Base-by-base conservation (phyloP, 2,329 filamentous ascomycete genomes). In the Metarhizium robertsii region DNA sequence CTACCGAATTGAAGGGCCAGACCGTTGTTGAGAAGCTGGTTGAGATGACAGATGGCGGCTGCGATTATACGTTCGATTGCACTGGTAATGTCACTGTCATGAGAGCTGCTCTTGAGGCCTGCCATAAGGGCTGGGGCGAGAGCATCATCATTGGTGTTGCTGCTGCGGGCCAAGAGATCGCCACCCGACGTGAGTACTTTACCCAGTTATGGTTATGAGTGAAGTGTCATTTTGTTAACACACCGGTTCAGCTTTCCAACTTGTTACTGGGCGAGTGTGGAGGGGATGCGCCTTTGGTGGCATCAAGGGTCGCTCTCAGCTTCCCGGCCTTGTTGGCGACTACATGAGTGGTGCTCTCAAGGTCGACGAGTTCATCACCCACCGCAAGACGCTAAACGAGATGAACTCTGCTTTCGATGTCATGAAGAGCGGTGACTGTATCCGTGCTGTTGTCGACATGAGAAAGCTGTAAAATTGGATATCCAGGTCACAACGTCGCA, bases 41-140 rank as follows among this genome's bases (percentile, higher is more conserved):
- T 63, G 92, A 97, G 75, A 91, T 97, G 87, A 99, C 94, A 2
- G 94, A 97, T 67, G 94, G 94, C 62, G 94, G 94, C 53, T 95
- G 91, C 71, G 94, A 99, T 78, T 97, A 96, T 79, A 99, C 94
- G 52, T 99, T 99, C 70, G 94, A 99, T 78, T 97, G 94, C 81
- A 99, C 94, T 6, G 94, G 94, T 58, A 97, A 97, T 68, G 92
- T 97, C 53, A 83, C 85, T 64, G 94, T 99, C 55, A 99, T 96
- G 94, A 83, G 94, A 60, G 88, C 90, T 53, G 94, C 94, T 45
- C 84, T 99, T 58, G 92, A 99, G 78, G 92, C 94, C 51, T 97
- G 92, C 79, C 94, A 99, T 80, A 99, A 99, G 84, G 94, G 94
- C 51, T 99, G 94, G 94, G 94, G 94, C 66, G 84, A 96, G 80